Evolutionary conservation across 176 grass and related monocot genomes (phyloP).

Genomic region (Triticum timopheevii): DNA sequence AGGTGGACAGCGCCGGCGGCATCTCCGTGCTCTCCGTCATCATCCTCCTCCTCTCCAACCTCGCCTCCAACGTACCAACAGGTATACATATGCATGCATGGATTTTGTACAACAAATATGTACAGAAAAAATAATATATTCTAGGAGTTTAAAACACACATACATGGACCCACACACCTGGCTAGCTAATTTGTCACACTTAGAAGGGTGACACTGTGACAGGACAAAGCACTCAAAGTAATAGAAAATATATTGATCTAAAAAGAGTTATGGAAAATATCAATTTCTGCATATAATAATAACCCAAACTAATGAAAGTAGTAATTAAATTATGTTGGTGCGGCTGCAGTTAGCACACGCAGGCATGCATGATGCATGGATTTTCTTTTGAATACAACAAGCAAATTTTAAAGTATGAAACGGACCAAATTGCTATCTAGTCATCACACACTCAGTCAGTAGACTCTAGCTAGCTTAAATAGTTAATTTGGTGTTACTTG

Average conservation of each 20-base stretch:
- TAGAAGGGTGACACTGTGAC: neutral
- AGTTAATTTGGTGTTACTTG: neutral
- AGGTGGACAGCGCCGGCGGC: constrained; percentile 52
- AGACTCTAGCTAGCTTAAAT: neutral
- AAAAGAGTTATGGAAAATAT: too few relatives aligned
- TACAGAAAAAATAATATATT: neutral
- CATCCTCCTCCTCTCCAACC: constrained; percentile 68
- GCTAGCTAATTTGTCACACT: neutral
- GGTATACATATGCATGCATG: neutral
- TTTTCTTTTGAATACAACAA: neutral
- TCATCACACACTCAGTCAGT: neutral
- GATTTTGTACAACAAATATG: neutral
- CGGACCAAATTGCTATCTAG: neutral
- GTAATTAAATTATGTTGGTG: neutral
- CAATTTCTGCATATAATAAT: neutral
- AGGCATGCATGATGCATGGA: neutral
- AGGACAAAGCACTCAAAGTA: neutral
- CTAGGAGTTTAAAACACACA: neutral
- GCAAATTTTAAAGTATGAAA: neutral
- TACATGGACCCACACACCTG: neutral
- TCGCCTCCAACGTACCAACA: constrained; percentile 76
- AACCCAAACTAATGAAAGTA: neutral
- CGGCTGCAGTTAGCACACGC: neutral
- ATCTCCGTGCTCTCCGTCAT: constrained; percentile 64
- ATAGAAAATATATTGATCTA: neutral